Evolutionary conservation across 2,329 filamentous ascomycete species (phyloP), one percentile per base, ranked within the genome.

Genomic region (Fusarium denticulatum): DNA sequence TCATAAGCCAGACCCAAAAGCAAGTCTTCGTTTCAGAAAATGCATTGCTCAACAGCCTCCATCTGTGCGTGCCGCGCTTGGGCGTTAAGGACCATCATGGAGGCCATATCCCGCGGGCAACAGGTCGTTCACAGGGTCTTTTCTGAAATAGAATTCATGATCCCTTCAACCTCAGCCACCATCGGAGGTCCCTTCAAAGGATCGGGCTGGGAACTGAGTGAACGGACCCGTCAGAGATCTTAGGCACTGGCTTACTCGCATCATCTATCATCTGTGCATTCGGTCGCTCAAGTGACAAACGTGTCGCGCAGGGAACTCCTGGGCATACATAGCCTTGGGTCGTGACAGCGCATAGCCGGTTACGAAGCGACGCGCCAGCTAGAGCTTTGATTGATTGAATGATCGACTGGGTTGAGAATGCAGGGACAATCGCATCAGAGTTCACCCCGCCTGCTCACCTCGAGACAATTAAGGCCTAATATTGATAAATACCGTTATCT

Each of bases 281-380:
- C 65, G 45, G 70, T 66, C 62, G 71, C 62, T 74, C 62, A 73
- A 55, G 60, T 60, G 67, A 71, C 52, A 73, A 63, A 65, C 69
- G 67, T 76, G 66, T 72, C 63, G 69, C 63, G 64, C 75, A 77
- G 75, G 75, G 75, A 76, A 73, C 67, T 72, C 70, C 71, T 63
- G 63, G 69, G 28, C 40, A 60, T 39, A 28, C 32, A 20, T 34
- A 45, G 59, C 32, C 64, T 67, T 64, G 65, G 61, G 64, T 59
- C 46, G 60, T 66, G 67, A 75, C 60, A 64, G 28, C 72, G 69
- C 67, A 65, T 64, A 45, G 63, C 74, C 74, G 42, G 15, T 49
- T 58, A 66, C 69, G 57, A 62, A 68, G 69, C 68, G 74, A 73
- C 69, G 47, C 64, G 67, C 68, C 69, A 69, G 61, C 57, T 52